phyloP scores from a whole-genome alignment of 192 early-diverging fungal species.

The Linnemannia elongata region DNA sequence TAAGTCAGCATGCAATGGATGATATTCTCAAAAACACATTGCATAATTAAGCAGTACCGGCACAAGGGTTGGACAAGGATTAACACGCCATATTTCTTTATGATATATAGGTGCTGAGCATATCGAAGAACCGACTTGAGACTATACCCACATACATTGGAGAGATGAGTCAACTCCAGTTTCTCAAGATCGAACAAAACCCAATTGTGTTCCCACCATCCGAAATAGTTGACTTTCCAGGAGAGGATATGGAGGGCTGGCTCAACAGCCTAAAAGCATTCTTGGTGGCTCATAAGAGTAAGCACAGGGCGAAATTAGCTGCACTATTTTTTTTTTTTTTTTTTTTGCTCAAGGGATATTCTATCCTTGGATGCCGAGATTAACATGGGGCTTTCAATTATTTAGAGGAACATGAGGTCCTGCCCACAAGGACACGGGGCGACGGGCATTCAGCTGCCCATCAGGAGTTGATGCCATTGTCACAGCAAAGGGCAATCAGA shows the following conservation, averaged over 20 bases:
- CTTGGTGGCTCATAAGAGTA: conserved; percentile 24
- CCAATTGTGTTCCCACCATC: conserved; percentile 52
- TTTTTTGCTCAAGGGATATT: background rate
- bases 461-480: background rate
- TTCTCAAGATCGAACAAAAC: conserved; percentile 59
- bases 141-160: conserved; percentile 54
- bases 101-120: conserved; percentile 48
- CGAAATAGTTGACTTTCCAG: conserved; percentile 31
- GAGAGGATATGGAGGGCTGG: conserved; percentile 44
- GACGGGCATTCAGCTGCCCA: background rate
- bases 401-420: conserved; percentile 18
- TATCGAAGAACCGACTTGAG: conserved; percentile 55
- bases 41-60: background rate
- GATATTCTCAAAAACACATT: background rate
- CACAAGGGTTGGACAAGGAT: background rate
- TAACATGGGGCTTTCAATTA: no score
- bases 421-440: background rate
- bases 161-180: conserved; percentile 57
- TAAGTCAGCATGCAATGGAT: conserved; percentile 6
- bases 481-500: background rate
- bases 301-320: background rate
- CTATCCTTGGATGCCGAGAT: conserved; percentile 1
- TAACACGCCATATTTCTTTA: background rate
- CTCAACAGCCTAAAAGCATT: conserved; percentile 33
- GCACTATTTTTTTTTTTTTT: background rate